Base-by-base conservation (phyloP, 768 basidiomycete genomes). In the Leccinum fibrillosum region DNA sequence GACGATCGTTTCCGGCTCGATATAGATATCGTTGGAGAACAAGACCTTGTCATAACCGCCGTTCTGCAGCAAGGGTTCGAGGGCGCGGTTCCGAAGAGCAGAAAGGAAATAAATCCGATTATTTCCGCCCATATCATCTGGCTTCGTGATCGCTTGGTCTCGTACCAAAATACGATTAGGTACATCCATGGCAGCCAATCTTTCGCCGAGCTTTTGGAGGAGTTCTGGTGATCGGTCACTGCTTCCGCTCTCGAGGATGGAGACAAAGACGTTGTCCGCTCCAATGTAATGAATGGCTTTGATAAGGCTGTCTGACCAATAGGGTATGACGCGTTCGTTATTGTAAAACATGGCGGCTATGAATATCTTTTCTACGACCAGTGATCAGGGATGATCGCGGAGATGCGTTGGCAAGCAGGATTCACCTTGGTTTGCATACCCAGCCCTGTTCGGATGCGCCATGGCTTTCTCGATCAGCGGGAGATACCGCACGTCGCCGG, bases 1-100 rank as follows among this genome's bases (percentile, higher is more conserved):
- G 15, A 78, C 56, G 5, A 79, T 60, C 21, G 69, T 67, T 60
- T 78, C 76, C 5, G 76, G 76, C 32, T 75, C 75, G 59, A 79
- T 62, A 54, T 62, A 75, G 8, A 79, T 63, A 62, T 80, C 79
- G 56, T 80, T 80, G 0, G 74, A 72, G 65, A 78, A 79, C 0
- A 80, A 42, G 9, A 79, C 72, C 52, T 68, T 68, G 59, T 77
- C 75, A 44, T 73, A 76, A 1, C 74, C 73, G 5, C 77, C 76
- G 0, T 39, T 50, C 50, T 67, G 58, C 10, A 75, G 62, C 25
- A 80, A 65, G 6, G 78, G 79, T 56, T 78, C 75, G 34, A 80
- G 65, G 4, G 66, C 79, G 32, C 69, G 71, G 61, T 80, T 79
- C 32, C 78, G 73, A n/a, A 74, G 68, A 2, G 69, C 49, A 5